phyloP scores from a whole-genome alignment of 352 stramenopile species.

The Blastocystis sp. region DNA sequence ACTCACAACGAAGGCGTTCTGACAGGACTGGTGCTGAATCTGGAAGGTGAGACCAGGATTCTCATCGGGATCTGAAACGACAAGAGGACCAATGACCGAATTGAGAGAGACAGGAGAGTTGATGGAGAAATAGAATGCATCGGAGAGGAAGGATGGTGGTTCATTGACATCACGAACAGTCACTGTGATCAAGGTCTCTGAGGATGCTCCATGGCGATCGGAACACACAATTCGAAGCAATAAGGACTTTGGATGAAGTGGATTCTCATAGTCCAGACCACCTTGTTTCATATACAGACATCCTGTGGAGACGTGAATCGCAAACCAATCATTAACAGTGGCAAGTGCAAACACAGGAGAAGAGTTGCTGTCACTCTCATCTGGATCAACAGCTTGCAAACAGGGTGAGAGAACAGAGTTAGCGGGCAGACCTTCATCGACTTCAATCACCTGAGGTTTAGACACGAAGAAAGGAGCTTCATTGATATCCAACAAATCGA shows the following conservation, averaged over 20 bases:
- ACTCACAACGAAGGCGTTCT: neutral
- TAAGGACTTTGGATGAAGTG: neutral
- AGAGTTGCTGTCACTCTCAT: neutral
- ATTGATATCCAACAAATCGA: slow-evolving; percentile 12
- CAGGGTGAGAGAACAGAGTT: neutral
- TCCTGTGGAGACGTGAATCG: neutral
- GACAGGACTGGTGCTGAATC: slow-evolving; percentile 15
- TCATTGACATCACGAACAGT: neutral
- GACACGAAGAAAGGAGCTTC: slow-evolving; percentile 15
- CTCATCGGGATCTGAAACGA: neutral
- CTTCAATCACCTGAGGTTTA: neutral
- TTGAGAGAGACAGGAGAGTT: neutral
- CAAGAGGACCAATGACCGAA: neutral
- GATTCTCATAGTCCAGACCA: slow-evolving; percentile 21
- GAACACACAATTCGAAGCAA: neutral
- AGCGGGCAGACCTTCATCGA: neutral
- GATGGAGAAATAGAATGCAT: slow-evolving; percentile 13
- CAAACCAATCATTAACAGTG: slow-evolving; percentile 7
- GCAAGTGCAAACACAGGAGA: neutral
- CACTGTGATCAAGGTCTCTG: neutral
- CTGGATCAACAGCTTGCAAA: slow-evolving; percentile 5
- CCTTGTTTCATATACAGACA: neutral
- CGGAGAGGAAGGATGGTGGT: neutral
- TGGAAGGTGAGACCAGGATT: neutral
- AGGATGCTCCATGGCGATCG: neutral